Evolutionary conservation across 1,139 yeast genomes (phyloP), one percentile per base, ranked within the genome.

Genomic region (Suhomyces kunorum): DNA sequence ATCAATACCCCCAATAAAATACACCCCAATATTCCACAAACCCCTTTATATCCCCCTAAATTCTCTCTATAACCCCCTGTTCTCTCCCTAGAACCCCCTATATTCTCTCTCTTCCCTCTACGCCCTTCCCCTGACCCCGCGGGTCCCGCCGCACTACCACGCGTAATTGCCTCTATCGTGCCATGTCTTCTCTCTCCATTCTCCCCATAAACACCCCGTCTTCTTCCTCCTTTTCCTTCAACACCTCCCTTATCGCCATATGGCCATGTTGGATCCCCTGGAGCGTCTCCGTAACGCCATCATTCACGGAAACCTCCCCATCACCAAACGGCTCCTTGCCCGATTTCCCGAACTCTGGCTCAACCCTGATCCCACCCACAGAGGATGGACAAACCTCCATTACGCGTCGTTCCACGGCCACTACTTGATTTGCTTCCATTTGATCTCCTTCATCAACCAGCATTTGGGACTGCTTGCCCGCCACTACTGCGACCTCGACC

Each of bases 371-470:
- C 58, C 67, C 13, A 70, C 82, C 11, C 44, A 68, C 30, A 80
- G 84, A 51, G 98, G 98, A 1, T 90, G 97, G 97, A 75, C 87
- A 30, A 86, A 88, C 38, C 71, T 90, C 35, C 98, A 90, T 62
- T 89, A 88, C 61, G 92, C 96, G 1, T 81, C 95, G 7, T 85
- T 64, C 56, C 68, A 86, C 52, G 96, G 97, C 23, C 78, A 86
- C 50, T 87, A 86, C 55, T 75, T 87, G 43, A 76, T 88, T 6
- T 85, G 96, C 56, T 88, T 82, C 41, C 76, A 77, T 44, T 49
- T 78, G 12, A 59, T 78, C 13, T 62, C 71, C 17, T 58, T 59
- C 41, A 59, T 74, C 28, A 60, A 63, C 45, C 57, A 62, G 29
- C 51, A 49, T 29, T 37, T 45, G 37, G 56, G 54, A 22, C 53